A percentile compares a stretch with the other conserved stretches of the same genome.
Evolutionary conservation across 2,329 filamentous ascomycete species (phyloP).

Genomic region (Pestalotiopsis sp.): DNA sequence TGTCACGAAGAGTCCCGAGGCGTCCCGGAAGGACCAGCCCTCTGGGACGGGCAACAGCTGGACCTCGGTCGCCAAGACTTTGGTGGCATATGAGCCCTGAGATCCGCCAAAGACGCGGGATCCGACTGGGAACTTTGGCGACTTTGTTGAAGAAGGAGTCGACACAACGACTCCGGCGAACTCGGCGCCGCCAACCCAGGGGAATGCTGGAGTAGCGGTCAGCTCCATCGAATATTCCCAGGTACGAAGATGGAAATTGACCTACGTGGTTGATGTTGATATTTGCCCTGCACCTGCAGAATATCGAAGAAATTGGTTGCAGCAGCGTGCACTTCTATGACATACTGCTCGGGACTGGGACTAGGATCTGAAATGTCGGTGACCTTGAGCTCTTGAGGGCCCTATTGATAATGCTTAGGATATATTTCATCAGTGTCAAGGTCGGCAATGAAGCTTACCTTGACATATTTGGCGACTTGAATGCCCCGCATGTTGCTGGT

Average conservation of each 20-base stretch:
- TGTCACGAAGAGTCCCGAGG: constrained; percentile 87
- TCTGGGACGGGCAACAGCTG: constrained; percentile 71
- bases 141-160: constrained; percentile 53
- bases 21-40: constrained; percentile 82
- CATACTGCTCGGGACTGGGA: constrained; percentile 73
- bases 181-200: constrained; percentile 84
- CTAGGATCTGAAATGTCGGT: constrained; percentile 72
- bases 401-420: constrained; percentile 44
- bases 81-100: constrained; percentile 84
- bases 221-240: neutral
- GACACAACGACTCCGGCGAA: constrained; percentile 79
- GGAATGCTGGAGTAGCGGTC: constrained; percentile 56
- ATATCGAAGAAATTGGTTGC: constrained; percentile 98
- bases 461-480: constrained; percentile 72
- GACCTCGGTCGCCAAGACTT: constrained; percentile 66
- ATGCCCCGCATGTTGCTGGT: constrained; percentile 68
- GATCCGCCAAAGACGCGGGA: constrained; percentile 82
- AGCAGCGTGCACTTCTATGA: constrained; percentile 82
- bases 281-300: constrained; percentile 92
- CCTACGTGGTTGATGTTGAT: constrained; percentile 80
- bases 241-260: neutral
- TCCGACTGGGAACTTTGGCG: constrained; percentile 68
- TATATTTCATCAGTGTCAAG: neutral
- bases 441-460: constrained; percentile 45
- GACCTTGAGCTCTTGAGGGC: constrained; percentile 76